These are phyloP conservation scores for Capsaspora owczarzaki DNA, from an alignment of 78 protist species.

Conservation along the genomic window DNA sequence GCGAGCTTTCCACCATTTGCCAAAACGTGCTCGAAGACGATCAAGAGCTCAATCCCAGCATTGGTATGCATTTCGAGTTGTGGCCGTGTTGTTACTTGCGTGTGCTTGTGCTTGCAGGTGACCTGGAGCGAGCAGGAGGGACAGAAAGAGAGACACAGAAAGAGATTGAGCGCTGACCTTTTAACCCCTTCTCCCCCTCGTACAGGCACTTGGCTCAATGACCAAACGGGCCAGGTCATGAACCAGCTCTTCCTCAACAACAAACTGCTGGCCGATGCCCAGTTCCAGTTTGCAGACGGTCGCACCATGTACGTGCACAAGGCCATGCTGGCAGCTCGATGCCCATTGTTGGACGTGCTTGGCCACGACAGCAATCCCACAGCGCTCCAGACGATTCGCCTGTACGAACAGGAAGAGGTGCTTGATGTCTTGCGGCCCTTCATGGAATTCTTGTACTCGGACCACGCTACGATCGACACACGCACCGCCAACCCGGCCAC, in stretches of 20 bases:
- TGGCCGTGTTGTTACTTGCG: no score
- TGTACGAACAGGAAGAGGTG: no score
- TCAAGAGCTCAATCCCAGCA: neutral
- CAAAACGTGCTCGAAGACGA: neutral
- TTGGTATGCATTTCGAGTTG: neutral
- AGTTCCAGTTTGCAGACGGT: neutral
- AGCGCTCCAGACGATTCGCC: no score
- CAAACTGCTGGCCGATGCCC: neutral
- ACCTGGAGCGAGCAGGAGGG: no score
- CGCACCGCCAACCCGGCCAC: neutral
- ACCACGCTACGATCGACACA: neutral
- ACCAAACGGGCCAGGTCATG: neutral
- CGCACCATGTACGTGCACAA: neutral
- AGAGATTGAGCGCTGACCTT: no score
- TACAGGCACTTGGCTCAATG: constrained; percentile 3
- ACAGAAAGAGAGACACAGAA: no score
- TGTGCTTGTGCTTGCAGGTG: no score
- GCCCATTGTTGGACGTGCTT: no score
- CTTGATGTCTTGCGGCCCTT: neutral
- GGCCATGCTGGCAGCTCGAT: neutral
- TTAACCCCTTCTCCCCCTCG: neutral
- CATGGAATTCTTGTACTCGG: neutral
- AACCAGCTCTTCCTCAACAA: neutral
- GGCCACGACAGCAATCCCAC: no score
- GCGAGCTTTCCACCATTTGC: neutral